These are phyloP conservation scores for Hericium coralloides DNA, from an alignment of 768 basidiomycete species.

Conservation along the genomic window DNA sequence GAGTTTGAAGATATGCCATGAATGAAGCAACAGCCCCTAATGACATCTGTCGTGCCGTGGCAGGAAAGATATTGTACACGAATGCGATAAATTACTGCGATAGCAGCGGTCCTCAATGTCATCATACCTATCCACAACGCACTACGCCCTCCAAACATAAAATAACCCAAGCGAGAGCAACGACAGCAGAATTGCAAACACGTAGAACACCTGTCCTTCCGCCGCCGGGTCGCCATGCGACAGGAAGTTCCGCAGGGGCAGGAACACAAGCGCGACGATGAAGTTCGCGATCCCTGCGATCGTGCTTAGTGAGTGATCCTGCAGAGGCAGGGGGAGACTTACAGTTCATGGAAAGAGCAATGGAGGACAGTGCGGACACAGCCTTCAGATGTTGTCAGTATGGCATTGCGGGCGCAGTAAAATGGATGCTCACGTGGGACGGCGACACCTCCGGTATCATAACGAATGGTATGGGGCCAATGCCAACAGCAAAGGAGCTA, in stretches of 20 bases:
- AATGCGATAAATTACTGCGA: too few relatives aligned
- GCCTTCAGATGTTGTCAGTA: slow-evolving; percentile 12
- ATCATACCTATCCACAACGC: too few relatives aligned
- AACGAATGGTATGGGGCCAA: slow-evolving; percentile 90
- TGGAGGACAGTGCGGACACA: slow-evolving; percentile 19
- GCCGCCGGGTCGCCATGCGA: slow-evolving; percentile 48
- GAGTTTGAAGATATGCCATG: too few relatives aligned
- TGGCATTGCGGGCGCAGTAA: background rate
- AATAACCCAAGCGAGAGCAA: slow-evolving; percentile 22
- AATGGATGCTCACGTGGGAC: slow-evolving; percentile 43
- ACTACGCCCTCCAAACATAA: too few relatives aligned
- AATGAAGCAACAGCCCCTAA: too few relatives aligned
- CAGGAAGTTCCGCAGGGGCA: slow-evolving; percentile 73
- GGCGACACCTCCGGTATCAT: slow-evolving; percentile 89
- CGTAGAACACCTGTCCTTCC: slow-evolving; percentile 84
- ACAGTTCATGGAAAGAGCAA: slow-evolving; percentile 20
- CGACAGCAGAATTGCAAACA: slow-evolving; percentile 58
- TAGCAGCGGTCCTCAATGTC: too few relatives aligned
- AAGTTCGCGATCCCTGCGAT: slow-evolving; percentile 76
- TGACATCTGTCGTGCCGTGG: too few relatives aligned
- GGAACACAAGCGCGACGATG: slow-evolving; percentile 72
- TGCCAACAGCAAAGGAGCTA: slow-evolving; percentile 82
- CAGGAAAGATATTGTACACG: too few relatives aligned
- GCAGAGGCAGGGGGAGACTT: background rate
- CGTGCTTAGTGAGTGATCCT: background rate